A percentile compares a stretch with the other conserved stretches of the same genome.
phyloP scores from a whole-genome alignment of 176 grass and related monocot species.

The Alopecurus myosuroides region DNA sequence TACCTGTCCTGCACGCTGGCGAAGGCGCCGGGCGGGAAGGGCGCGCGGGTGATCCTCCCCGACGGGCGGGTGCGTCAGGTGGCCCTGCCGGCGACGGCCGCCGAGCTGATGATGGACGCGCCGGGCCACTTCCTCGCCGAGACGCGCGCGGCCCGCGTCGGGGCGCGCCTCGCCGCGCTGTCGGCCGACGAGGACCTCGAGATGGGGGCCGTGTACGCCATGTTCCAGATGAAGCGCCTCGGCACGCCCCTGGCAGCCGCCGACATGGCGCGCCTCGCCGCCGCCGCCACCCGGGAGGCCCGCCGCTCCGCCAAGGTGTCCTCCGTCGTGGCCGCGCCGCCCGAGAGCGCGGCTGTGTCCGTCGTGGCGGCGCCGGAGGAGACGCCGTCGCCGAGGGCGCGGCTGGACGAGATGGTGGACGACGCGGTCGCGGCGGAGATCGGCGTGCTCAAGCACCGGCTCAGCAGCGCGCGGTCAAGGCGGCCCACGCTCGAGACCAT shows the following conservation, averaged over 20 bases:
- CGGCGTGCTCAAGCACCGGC: constrained; percentile 55
- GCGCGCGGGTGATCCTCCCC: constrained; percentile 61
- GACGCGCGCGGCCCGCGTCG: constrained; percentile 34
- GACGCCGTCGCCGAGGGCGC: background rate
- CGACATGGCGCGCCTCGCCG: constrained; percentile 47
- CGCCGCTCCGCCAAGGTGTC: constrained; percentile 39
- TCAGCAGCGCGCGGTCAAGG: constrained; percentile 52
- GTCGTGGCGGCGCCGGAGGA: background rate
- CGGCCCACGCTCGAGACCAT: constrained; percentile 90
- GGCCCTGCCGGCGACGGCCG: constrained; percentile 39
- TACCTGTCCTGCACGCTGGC: constrained; percentile 67
- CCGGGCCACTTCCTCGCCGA: constrained; percentile 76
- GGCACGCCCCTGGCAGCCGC: constrained; percentile 33
- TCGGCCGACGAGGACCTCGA: constrained; percentile 79
- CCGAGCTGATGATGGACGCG: constrained; percentile 80
- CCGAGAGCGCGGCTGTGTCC: background rate
- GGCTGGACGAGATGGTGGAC: constrained; percentile 44
- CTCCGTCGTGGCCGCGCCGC: background rate
- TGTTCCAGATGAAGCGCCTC: constrained; percentile 73
- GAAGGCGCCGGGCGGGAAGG: background rate
- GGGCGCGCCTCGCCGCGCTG: constrained; percentile 52
- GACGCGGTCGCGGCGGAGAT: constrained; percentile 40
- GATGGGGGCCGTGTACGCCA: constrained; percentile 48
- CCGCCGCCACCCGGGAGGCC: constrained; percentile 45
- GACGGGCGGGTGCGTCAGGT: constrained; percentile 44